Evolutionary conservation across 257 asterid genomes (phyloP).

Genomic region (Ligustrum vulgare): DNA sequence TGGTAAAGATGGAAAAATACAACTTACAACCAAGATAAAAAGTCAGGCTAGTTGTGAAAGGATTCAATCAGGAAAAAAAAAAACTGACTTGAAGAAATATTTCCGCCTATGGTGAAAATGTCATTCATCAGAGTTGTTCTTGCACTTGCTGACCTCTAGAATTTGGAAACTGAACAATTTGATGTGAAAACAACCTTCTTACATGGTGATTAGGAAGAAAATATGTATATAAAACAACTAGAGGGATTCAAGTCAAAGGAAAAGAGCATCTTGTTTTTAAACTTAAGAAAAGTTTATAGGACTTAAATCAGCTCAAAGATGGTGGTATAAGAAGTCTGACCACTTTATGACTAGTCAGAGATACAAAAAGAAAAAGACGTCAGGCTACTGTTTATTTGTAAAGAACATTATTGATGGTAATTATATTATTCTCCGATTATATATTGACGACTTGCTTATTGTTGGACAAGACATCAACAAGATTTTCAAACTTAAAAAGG

Average conservation of each 20-base stretch:
- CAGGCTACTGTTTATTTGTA: background rate
- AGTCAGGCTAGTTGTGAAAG: background rate
- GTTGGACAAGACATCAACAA: too few relatives aligned
- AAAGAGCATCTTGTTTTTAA: too few relatives aligned
- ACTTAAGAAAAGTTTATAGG: too few relatives aligned
- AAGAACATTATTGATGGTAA: background rate
- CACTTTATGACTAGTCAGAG: background rate
- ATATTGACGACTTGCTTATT: too few relatives aligned
- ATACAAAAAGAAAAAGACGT: background rate
- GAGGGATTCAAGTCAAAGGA: too few relatives aligned
- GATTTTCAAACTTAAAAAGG: too few relatives aligned
- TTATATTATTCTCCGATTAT: too few relatives aligned
- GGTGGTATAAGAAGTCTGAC: background rate
- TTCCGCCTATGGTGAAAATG: background rate
- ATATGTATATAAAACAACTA: too few relatives aligned
- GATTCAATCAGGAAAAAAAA: background rate
- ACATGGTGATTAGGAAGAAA: background rate
- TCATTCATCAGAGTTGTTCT: too few relatives aligned
- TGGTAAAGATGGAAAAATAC: too few relatives aligned
- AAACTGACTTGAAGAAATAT: background rate
- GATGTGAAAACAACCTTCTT: background rate
- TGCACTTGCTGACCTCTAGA: background rate
- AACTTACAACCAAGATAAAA: too few relatives aligned
- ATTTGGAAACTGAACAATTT: background rate
- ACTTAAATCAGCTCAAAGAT: background rate